These are phyloP conservation scores for Vigna reflexopilosa DNA, from an alignment of 306 rosid species.

Conservation along the genomic window DNA sequence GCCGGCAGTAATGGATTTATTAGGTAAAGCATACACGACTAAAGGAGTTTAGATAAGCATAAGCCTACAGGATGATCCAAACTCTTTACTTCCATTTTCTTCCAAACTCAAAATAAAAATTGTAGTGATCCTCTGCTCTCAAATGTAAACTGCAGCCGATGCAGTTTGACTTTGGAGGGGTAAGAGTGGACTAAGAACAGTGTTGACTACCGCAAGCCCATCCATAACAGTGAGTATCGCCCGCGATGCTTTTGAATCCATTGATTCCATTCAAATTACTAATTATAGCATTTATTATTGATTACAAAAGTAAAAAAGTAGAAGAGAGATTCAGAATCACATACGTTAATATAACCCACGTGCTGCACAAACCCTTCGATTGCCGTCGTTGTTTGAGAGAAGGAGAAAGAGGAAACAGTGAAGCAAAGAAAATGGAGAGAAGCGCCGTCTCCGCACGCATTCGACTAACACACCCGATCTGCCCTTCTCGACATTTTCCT, in stretches of 20 bases:
- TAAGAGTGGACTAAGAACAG: neutral
- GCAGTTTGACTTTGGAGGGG: neutral
- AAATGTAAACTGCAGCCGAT: neutral
- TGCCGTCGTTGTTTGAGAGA: neutral
- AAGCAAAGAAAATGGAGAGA: slow-evolving; percentile 66
- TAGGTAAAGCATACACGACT: no score
- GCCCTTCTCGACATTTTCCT: slow-evolving; percentile 52
- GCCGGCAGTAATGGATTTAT: no score
- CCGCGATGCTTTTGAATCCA: neutral
- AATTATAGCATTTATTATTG: no score
- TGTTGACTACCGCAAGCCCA: neutral
- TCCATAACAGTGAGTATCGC: neutral
- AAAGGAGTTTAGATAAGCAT: neutral
- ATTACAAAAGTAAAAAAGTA: neutral
- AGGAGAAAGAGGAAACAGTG: no score
- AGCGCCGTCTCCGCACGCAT: slow-evolving; percentile 60
- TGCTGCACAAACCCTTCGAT: neutral
- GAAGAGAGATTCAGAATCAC: neutral
- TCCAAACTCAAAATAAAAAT: no score
- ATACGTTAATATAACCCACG: neutral
- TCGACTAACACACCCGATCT: slow-evolving; percentile 52
- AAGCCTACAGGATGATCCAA: neutral
- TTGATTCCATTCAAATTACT: no score
- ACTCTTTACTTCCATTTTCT: no score
- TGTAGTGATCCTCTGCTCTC: neutral